Percentiles rank a stretch among this genome's conserved stretches.
These are phyloP conservation scores for Penicillium sp. DNA, from an alignment of 2,329 filamentous ascomycete species.

Conservation along the genomic window DNA sequence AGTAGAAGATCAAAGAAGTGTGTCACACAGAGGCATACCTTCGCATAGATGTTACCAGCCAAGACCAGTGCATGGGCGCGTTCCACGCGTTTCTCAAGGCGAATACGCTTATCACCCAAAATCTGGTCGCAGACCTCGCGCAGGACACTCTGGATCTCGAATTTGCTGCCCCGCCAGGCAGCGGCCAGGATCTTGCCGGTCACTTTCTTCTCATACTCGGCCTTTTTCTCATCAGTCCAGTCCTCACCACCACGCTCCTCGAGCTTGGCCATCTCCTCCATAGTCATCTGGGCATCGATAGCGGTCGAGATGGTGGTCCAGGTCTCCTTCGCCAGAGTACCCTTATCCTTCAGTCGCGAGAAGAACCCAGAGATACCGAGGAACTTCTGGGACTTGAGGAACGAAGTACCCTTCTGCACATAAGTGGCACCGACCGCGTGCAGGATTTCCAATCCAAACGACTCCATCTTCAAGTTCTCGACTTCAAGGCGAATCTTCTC, in stretches of 20 bases:
- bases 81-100: conserved; percentile 81
- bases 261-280: conserved; percentile 97
- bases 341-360: conserved; percentile 91
- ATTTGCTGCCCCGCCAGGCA: conserved; percentile 94
- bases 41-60: conserved; percentile 83
- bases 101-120: conserved; percentile 74
- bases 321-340: conserved; percentile 93
- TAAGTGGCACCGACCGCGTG: conserved; percentile 94
- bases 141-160: conserved; percentile 95
- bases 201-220: conserved; percentile 90
- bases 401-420: conserved; percentile 77
- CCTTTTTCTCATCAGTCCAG: conserved; percentile 97
- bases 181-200: conserved; percentile 98
- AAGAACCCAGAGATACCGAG: conserved; percentile 96
- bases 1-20: neutral
- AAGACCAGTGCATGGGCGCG: conserved; percentile 86
- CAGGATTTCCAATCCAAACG: conserved; percentile 91
- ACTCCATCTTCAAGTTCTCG: conserved; percentile 99
- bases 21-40: conserved; percentile 56
- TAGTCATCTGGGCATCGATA: conserved; percentile 95
- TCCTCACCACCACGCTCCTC: conserved; percentile 94
- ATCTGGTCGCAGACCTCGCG: conserved; percentile 91
- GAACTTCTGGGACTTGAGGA: conserved; percentile 95
- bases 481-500: conserved; percentile 93
- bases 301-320: conserved; percentile 97